Evolutionary conservation across 1,139 yeast genomes (phyloP).

Genomic region (Suhomyces maxii): DNA sequence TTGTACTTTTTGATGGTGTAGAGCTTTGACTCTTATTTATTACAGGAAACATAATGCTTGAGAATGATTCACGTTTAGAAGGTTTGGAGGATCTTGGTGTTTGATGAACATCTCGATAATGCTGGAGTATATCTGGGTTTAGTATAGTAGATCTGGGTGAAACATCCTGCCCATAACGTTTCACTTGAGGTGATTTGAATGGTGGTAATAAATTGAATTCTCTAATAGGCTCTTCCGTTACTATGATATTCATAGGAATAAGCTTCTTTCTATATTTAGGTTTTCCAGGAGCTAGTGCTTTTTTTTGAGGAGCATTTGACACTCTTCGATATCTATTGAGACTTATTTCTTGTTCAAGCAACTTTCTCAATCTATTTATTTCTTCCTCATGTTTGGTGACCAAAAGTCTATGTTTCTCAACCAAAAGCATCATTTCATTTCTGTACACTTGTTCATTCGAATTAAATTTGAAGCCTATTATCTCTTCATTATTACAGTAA

Average conservation of each 20-base stretch:
- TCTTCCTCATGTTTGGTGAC: constrained; percentile 31
- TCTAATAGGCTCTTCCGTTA: constrained; percentile 1
- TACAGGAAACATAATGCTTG: constrained; percentile 4
- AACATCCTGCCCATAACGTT: not conserved
- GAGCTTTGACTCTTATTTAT: not conserved
- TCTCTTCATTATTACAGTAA: not conserved
- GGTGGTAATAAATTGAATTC: constrained; percentile 18
- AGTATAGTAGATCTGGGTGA: not conserved
- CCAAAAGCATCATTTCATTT: constrained; percentile 28
- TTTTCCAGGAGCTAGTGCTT: not conserved
- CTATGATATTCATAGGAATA: constrained; percentile 21
- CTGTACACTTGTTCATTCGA: constrained; percentile 15
- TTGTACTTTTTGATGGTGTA: constrained; percentile 3
- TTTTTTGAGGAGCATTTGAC: not conserved
- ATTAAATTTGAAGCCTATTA: constrained; percentile 7
- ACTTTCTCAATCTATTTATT: constrained; percentile 25
- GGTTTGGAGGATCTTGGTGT: not conserved
- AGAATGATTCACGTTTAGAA: constrained; percentile 2
- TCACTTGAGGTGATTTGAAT: constrained; percentile 10
- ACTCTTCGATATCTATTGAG: not conserved
- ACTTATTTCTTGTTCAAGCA: constrained; percentile 25
- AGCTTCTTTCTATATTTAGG: constrained; percentile 17
- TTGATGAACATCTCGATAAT: not conserved
- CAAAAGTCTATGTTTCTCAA: constrained; percentile 27
- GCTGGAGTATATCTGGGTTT: not conserved